Evolutionary conservation across 169 alveolate species (phyloP).

Genomic region (Plasmodium malariae): DNA sequence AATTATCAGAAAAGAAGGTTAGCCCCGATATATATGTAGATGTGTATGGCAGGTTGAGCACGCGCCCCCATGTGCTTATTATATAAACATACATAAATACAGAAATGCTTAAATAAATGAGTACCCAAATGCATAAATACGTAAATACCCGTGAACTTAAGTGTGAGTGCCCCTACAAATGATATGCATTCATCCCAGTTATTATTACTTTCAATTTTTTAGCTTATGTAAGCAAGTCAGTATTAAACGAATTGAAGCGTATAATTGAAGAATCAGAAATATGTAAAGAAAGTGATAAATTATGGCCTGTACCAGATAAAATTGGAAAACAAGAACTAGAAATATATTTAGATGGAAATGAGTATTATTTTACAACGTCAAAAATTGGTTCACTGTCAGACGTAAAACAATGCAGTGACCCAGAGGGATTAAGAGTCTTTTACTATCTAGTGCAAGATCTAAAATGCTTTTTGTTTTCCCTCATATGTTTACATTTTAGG

Average conservation of each 20-base stretch:
- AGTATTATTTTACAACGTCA: slow-evolving; percentile 89
- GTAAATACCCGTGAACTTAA: no score
- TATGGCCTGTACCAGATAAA: slow-evolving; percentile 97
- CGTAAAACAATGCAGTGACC: slow-evolving; percentile 93
- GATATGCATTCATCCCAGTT: no score
- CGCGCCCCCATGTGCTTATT: neutral
- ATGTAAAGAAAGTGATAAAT: slow-evolving; percentile 93
- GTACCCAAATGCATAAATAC: neutral
- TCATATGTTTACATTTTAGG: slow-evolving; percentile 95
- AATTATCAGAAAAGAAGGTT: slow-evolving; percentile 96
- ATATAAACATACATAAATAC: neutral
- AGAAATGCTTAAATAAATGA: neutral
- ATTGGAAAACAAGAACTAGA: slow-evolving; percentile 98
- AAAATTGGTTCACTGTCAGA: slow-evolving; percentile 95
- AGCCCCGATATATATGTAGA: slow-evolving; percentile 36
- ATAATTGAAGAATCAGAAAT: slow-evolving; percentile 92
- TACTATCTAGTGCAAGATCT: slow-evolving; percentile 96
- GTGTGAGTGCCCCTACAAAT: no score
- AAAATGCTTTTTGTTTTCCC: slow-evolving; percentile 94
- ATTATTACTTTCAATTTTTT: no score
- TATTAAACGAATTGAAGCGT: slow-evolving; percentile 89
- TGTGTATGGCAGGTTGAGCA: slow-evolving; percentile 78
- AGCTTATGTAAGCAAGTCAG: slow-evolving; percentile 88
- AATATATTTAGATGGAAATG: slow-evolving; percentile 90
- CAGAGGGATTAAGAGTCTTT: slow-evolving; percentile 94